These are phyloP conservation scores for Takashimella tepidaria DNA, from an alignment of 1,284 basidiomycete genomes.

Conservation along the genomic window DNA sequence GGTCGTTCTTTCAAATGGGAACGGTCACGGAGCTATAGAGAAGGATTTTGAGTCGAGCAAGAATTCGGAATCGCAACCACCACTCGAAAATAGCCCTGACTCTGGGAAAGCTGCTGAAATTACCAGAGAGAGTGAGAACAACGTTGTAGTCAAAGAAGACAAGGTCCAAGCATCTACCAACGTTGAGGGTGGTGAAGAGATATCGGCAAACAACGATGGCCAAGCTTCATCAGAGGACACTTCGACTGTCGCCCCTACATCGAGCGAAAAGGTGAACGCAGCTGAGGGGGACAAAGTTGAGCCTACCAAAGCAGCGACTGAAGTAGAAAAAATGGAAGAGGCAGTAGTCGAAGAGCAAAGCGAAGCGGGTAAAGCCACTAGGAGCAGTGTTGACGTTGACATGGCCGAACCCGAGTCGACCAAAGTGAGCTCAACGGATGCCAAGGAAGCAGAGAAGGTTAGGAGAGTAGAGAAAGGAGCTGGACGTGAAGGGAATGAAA, in stretches of 20 bases:
- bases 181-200: no score
- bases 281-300: background rate
- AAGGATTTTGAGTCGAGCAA: background rate
- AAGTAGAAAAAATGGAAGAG: background rate
- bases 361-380: background rate
- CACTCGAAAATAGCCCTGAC: background rate
- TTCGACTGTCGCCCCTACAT: slow-evolving; percentile 1
- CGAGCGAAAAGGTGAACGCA: background rate
- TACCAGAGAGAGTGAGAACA: background rate
- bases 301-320: background rate
- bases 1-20: background rate
- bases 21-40: slow-evolving; percentile 4
- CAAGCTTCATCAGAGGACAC: slow-evolving; percentile 5
- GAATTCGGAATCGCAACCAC: background rate
- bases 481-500: background rate
- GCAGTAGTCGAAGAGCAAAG: no score
- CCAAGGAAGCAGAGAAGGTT: background rate
- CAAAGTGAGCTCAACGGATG: no score
- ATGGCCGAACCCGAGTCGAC: slow-evolving; percentile 10
- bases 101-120: background rate
- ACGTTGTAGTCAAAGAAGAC: background rate
- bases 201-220: background rate
- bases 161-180: no score
- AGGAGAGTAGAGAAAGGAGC: background rate
- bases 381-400: background rate